Evolutionary conservation across 2,329 filamentous ascomycete species (phyloP).

Genomic region (Colletotrichum echinochloae): DNA sequence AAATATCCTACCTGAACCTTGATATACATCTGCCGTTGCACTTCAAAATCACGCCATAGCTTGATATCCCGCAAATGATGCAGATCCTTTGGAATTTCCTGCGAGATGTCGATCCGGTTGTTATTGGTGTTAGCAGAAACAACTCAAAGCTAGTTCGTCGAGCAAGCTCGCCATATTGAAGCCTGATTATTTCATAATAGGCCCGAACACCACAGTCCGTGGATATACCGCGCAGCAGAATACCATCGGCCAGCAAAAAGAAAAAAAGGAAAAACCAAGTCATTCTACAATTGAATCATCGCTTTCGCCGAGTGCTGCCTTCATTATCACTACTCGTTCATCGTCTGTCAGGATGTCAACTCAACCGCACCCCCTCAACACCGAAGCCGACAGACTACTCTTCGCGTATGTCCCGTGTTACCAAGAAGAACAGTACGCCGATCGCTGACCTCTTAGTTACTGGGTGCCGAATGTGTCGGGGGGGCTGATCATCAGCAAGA

Average conservation of each 20-base stretch:
- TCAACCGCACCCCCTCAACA: conserved; percentile 33
- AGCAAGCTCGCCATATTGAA: not conserved
- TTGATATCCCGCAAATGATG: not conserved
- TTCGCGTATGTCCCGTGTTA: conserved; percentile 42
- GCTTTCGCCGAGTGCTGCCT: not conserved
- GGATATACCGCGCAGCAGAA: not conserved
- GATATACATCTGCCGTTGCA: conserved; percentile 18
- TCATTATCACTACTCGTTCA: no score
- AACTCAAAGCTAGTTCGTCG: not conserved
- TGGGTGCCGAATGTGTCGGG: conserved; percentile 67
- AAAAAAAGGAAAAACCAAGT: no score
- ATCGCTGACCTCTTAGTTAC: conserved; percentile 51
- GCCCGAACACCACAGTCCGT: not conserved
- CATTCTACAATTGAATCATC: not conserved
- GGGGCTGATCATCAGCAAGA: conserved; percentile 64
- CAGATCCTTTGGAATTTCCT: not conserved
- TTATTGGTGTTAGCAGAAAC: not conserved
- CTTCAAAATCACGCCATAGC: conserved; percentile 18
- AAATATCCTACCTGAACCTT: not conserved
- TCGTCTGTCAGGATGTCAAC: not conserved
- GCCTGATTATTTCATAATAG: not conserved
- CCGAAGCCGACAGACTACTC: conserved; percentile 39
- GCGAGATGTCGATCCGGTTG: not conserved
- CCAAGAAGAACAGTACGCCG: not conserved
- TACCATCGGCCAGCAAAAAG: no score